Conservation (phyloP, 352 stramenopile genomes). For the Phytophthora europaea region DNA sequence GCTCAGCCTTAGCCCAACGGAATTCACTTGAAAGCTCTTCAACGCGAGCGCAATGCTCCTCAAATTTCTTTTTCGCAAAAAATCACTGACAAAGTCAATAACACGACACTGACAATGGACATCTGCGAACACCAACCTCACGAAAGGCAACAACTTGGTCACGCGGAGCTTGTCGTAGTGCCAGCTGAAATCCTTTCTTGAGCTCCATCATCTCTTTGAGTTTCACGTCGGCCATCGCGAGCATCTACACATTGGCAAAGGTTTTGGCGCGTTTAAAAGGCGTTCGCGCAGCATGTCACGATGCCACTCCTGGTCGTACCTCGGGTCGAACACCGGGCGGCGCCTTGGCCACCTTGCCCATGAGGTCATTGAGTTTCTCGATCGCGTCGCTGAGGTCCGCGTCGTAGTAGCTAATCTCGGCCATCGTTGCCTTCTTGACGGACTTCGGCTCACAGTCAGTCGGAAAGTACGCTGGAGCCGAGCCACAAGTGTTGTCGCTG, state of each 20-base stretch:
- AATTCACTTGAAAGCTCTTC: slow-evolving; percentile 87
- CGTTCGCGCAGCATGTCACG: neutral
- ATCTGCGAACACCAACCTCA: slow-evolving; percentile 53
- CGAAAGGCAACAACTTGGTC: slow-evolving; percentile 74
- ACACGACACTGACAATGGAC: neutral
- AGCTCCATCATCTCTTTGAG: slow-evolving; percentile 86
- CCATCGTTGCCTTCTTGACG: slow-evolving; percentile 50
- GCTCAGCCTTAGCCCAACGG: slow-evolving; percentile 82
- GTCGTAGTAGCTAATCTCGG: slow-evolving; percentile 91
- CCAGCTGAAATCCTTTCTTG: slow-evolving; percentile 88
- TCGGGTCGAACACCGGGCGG: slow-evolving; percentile 75
- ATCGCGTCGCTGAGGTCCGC: slow-evolving; percentile 86
- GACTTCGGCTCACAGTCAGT: neutral
- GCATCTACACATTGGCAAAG: slow-evolving; percentile 51
- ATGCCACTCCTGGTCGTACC: slow-evolving; percentile 32
- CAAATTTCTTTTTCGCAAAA: slow-evolving; percentile 73
- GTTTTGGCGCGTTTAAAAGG: neutral
- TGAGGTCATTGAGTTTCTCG: slow-evolving; percentile 87
- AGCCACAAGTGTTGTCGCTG: neutral
- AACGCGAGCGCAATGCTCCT: slow-evolving; percentile 79
- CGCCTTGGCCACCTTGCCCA: slow-evolving; percentile 86
- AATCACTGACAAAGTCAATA: neutral
- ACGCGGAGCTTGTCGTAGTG: slow-evolving; percentile 77
- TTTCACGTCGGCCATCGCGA: slow-evolving; percentile 85
- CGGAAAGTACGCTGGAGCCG: slow-evolving; percentile 15